Conservation (phyloP, 2,329 filamentous ascomycete species). For the Knoxdaviesia proteae region DNA sequence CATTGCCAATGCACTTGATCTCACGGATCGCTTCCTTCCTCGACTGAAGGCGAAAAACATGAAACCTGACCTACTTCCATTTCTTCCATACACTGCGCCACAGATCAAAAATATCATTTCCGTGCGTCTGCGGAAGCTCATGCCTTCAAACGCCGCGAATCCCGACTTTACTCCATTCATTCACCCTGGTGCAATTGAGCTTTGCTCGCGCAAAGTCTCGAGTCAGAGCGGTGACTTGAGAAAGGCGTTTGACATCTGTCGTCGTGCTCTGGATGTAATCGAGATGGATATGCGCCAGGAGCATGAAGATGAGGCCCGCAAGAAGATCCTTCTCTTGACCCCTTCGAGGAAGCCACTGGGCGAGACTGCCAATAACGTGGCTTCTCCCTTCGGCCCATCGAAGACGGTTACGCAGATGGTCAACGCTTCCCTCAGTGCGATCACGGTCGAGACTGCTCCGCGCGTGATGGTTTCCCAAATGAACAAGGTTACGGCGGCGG, state of each 20-base stretch:
- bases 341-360: conserved; percentile 59
- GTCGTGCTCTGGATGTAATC: conserved; percentile 70
- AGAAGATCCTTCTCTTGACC: conserved; percentile 35
- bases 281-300: conserved; percentile 66
- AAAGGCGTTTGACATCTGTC: conserved; percentile 87
- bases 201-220: conserved; percentile 86
- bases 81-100: conserved; percentile 72
- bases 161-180: conserved; percentile 61
- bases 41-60: conserved; percentile 82
- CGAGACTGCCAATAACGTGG: conserved; percentile 62
- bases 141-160: conserved; percentile 32
- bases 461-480: conserved; percentile 78
- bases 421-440: conserved; percentile 30
- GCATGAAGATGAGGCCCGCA: conserved; percentile 40
- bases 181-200: conserved; percentile 79
- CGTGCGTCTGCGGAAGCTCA: conserved; percentile 55
- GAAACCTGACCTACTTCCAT: conserved; percentile 74
- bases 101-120: conserved; percentile 82
- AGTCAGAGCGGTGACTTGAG: conserved; percentile 86
- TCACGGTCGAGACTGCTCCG: conserved; percentile 64
- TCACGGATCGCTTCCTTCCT: conserved; percentile 87
- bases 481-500: conserved; percentile 72
- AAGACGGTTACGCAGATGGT: conserved; percentile 26
- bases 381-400: conserved; percentile 12
- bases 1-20: conserved; percentile 86